A percentile compares a stretch with the other conserved stretches of the same genome.
Evolutionary conservation across 495 filamentous ascomycete genomes (phyloP).

Genomic region (Clavariopsis aquatica): DNA sequence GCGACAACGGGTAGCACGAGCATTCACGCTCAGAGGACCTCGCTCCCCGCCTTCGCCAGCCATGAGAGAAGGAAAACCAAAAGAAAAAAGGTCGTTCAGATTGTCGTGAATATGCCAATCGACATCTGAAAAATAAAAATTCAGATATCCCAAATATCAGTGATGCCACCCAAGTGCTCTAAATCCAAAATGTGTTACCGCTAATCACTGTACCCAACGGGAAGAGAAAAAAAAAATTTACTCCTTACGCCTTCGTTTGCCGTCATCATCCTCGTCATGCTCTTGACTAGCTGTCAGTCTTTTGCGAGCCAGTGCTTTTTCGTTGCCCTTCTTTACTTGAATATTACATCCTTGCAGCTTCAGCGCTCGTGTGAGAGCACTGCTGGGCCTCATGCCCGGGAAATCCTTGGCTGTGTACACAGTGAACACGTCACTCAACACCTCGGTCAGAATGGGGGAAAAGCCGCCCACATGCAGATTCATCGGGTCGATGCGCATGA

Average conservation of each 20-base stretch:
- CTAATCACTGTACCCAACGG: background rate
- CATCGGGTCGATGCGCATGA: slow-evolving; percentile 72
- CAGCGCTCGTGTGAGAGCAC: slow-evolving; percentile 64
- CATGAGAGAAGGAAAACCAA: no score
- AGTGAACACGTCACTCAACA: slow-evolving; percentile 76
- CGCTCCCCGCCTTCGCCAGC: background rate
- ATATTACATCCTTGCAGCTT: slow-evolving; percentile 76
- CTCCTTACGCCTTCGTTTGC: slow-evolving; percentile 38
- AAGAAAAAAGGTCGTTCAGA: slow-evolving; percentile 20
- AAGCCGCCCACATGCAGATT: slow-evolving; percentile 53
- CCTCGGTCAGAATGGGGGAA: slow-evolving; percentile 63
- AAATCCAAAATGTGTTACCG: slow-evolving; percentile 6
- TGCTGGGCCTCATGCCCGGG: slow-evolving; percentile 82
- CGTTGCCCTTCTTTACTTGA: slow-evolving; percentile 80
- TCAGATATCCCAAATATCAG: slow-evolving; percentile 33
- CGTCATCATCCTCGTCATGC: slow-evolving; percentile 52
- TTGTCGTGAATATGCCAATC: slow-evolving; percentile 33
- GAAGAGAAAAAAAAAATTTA: slow-evolving; percentile 11
- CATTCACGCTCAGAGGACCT: no score
- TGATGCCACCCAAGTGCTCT: slow-evolving; percentile 27
- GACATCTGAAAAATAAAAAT: slow-evolving; percentile 24
- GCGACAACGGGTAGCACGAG: no score
- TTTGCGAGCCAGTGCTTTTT: slow-evolving; percentile 52
- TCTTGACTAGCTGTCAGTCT: slow-evolving; percentile 43
- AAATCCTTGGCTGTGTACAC: slow-evolving; percentile 98